Conservation (phyloP, 805 yeast species). For the Nakazawaea ambrosiae region DNA sequence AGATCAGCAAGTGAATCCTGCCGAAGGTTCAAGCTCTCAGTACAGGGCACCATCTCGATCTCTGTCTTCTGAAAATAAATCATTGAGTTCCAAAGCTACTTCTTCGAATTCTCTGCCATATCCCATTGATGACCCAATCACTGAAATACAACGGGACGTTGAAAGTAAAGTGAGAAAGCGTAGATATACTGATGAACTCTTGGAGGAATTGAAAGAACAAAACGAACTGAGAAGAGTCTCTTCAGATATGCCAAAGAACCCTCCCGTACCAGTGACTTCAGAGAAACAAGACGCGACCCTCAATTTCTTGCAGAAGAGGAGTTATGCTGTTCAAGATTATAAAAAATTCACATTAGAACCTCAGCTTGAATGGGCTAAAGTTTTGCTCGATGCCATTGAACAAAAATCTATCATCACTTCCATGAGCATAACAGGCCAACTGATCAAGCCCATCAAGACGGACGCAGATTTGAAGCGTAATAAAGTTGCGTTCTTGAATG, state of each 20-base stretch:
- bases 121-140: neutral
- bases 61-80: no score
- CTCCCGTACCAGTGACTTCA: neutral
- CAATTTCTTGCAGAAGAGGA: slow-evolving; percentile 23
- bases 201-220: slow-evolving; percentile 2
- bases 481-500: slow-evolving; percentile 46
- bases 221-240: neutral
- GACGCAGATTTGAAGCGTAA: slow-evolving; percentile 41
- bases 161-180: neutral
- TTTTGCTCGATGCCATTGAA: slow-evolving; percentile 40
- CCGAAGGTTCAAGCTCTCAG: neutral
- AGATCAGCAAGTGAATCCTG: neutral
- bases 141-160: no score
- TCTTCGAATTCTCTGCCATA: neutral
- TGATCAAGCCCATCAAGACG: slow-evolving; percentile 30
- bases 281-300: slow-evolving; percentile 6
- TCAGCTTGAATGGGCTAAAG: slow-evolving; percentile 62
- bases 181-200: slow-evolving; percentile 7
- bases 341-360: slow-evolving; percentile 36
- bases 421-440: slow-evolving; percentile 40
- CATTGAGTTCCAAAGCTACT: neutral
- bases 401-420: slow-evolving; percentile 33
- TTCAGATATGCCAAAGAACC: no score
- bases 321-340: slow-evolving; percentile 27
- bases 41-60: no score